Base-by-base conservation (phyloP, 1,284 basidiomycete species). In the Sporisorium scitamineum region DNA sequence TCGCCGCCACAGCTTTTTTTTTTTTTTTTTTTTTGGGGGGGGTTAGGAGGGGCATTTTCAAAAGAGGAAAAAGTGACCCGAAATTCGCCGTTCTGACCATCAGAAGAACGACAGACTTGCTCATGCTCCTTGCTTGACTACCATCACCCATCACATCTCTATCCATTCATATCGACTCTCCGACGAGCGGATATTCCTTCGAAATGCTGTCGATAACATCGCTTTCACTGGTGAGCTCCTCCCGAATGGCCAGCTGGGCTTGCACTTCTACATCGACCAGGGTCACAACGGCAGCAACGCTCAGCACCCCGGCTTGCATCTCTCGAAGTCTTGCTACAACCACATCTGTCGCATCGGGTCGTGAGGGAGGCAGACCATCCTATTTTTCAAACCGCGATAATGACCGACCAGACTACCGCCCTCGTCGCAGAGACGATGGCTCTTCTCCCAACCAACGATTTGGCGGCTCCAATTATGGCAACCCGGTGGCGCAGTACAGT, bases 171-270 rank as follows among this genome's bases (percentile, higher is more conserved):
- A n/a, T n/a, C n/a, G 34, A 13, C 34, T 34, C 34, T 34, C 11
- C 3, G 22, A 51, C 31, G 18, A 48, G 16, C 20, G 13, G 5
- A 14, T 32, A 9, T 24, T 20, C 5, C 27, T 41, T 20, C 24
- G 52, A 10, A 32, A 71, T 71, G 69, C 58, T 71, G 51, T 71
- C 58, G 14, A 57, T 59, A 39, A 52, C 54, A 10, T 61, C 69
- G 10, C 59, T 71, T 3, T 45, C 54, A 9, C 31, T 71, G 6
- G 62, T 62, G 14, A 47, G 32, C 42, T 57, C 68, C 20, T 61
- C 62, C 9, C 50, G 68, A 13, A 27, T 57, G 32, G 45, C 52
- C 14, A 31, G 37, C 44, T 61, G 54, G 59, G 42, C 58, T 7
- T 24, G 14, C 44, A 6, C 59, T 27, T 22, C 58, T 7, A 5